Conservation (phyloP, 352 stramenopile genomes). For the Globisporangium nagaii region DNA sequence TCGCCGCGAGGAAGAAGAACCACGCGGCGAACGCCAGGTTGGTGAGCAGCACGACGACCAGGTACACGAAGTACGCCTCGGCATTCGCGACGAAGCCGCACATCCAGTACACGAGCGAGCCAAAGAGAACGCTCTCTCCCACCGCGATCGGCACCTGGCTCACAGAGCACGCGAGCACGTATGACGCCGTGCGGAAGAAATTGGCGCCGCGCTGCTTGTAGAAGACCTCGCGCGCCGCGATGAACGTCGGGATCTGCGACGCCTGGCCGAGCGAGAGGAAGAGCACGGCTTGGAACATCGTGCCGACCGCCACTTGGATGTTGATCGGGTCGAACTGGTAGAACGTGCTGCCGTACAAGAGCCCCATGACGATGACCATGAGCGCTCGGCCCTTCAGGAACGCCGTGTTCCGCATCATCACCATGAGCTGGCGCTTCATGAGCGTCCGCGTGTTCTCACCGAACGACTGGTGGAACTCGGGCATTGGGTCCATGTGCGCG, state of each 20-base stretch:
- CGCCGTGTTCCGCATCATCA: slow-evolving; percentile 30
- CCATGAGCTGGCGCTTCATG: slow-evolving; percentile 32
- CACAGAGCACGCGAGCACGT: slow-evolving; percentile 1
- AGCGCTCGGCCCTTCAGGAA: slow-evolving; percentile 23
- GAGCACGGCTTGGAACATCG: slow-evolving; percentile 55
- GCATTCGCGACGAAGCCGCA: slow-evolving; percentile 45
- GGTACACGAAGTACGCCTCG: slow-evolving; percentile 54
- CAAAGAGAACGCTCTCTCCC: slow-evolving; percentile 32
- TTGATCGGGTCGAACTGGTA: slow-evolving; percentile 30
- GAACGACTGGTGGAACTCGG: slow-evolving; percentile 23
- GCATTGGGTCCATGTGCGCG: slow-evolving; percentile 62
- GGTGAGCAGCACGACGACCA: slow-evolving; percentile 24
- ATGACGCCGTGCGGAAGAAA: background rate
- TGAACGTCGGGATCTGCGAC: slow-evolving; percentile 1
- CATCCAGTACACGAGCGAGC: slow-evolving; percentile 81
- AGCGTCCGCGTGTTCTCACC: slow-evolving; percentile 16
- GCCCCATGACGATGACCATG: slow-evolving; percentile 29
- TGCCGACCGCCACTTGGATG: slow-evolving; percentile 26
- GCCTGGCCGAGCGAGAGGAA: slow-evolving; percentile 34
- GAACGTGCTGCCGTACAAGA: slow-evolving; percentile 26
- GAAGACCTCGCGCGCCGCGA: background rate
- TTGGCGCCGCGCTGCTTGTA: slow-evolving; percentile 6
- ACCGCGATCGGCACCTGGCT: background rate
- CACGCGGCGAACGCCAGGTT: slow-evolving; percentile 18
- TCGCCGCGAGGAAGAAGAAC: slow-evolving; percentile 17